These are phyloP conservation scores for Scutellospora calospora DNA, from an alignment of 371 early-diverging fungal species.

Conservation along the genomic window DNA sequence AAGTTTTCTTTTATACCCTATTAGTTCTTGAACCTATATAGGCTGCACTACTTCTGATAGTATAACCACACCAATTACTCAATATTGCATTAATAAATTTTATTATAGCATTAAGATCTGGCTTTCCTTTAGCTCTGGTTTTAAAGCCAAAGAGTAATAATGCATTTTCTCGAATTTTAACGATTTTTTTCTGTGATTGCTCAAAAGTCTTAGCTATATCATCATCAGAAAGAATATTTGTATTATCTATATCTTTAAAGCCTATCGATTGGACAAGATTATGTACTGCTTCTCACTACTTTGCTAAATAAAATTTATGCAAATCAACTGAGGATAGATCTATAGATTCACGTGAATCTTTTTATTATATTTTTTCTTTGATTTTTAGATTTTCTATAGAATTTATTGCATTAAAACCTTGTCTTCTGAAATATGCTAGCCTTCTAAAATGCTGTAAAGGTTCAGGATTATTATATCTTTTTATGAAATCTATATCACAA, in stretches of 20 bases:
- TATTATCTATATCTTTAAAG: not conserved
- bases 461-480: too few relatives aligned
- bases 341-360: not conserved
- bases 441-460: too few relatives aligned
- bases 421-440: too few relatives aligned
- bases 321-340: too few relatives aligned
- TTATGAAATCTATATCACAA: too few relatives aligned
- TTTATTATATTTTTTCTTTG: too few relatives aligned
- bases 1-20: slow-evolving; percentile 15
- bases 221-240: not conserved
- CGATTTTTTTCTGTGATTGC: slow-evolving; percentile 1
- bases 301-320: slow-evolving; percentile 38
- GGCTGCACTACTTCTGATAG: slow-evolving; percentile 35
- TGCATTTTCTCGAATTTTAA: slow-evolving; percentile 11
- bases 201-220: not conserved
- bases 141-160: slow-evolving; percentile 36
- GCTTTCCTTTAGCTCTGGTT: not conserved
- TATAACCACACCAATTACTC: slow-evolving; percentile 38
- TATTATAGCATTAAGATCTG: slow-evolving; percentile 26
- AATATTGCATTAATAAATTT: slow-evolving; percentile 26
- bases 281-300: not conserved
- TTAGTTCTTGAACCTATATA: too few relatives aligned
- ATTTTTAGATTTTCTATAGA: too few relatives aligned
- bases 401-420: too few relatives aligned
- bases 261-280: slow-evolving; percentile 1